phyloP scores from a whole-genome alignment of 2,329 filamentous ascomycete species.

The Monosporascus sp. region DNA sequence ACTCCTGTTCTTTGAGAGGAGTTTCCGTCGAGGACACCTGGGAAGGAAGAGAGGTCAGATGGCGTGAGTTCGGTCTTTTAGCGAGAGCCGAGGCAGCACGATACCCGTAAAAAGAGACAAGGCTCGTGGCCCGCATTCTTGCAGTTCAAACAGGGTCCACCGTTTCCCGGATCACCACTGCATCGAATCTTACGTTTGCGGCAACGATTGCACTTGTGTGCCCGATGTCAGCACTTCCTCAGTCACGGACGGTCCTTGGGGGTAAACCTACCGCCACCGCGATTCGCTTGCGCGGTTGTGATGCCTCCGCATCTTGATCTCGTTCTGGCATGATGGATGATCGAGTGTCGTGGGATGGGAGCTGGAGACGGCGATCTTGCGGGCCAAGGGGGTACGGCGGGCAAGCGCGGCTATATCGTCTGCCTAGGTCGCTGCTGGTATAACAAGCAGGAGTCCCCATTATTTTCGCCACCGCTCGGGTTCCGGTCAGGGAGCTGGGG shows the following conservation, averaged over 20 bases:
- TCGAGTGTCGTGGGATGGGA: slow-evolving; percentile 30
- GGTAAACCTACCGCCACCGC: slow-evolving; percentile 49
- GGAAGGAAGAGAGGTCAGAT: slow-evolving; percentile 8
- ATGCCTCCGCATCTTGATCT: slow-evolving; percentile 34
- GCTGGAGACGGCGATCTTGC: slow-evolving; percentile 31
- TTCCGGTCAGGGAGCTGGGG: slow-evolving; percentile 15
- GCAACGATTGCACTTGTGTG: slow-evolving; percentile 73
- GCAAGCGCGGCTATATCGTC: slow-evolving; percentile 35
- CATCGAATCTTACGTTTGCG: slow-evolving; percentile 93
- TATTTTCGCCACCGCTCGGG: slow-evolving; percentile 18
- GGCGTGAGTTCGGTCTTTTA: slow-evolving; percentile 4
- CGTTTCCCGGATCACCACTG: slow-evolving; percentile 75
- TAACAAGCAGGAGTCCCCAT: slow-evolving; percentile 40
- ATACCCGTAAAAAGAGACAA: slow-evolving; percentile 79
- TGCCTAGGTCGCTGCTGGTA: slow-evolving; percentile 27
- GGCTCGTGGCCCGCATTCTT: slow-evolving; percentile 62
- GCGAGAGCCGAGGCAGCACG: slow-evolving; percentile 4
- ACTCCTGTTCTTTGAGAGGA: slow-evolving; percentile 29
- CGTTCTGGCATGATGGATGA: slow-evolving; percentile 35
- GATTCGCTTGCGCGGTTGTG: slow-evolving; percentile 50
- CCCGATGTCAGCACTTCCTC: slow-evolving; percentile 12
- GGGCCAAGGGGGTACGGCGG: slow-evolving; percentile 31
- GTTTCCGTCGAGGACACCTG: slow-evolving; percentile 35
- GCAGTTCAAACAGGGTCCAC: slow-evolving; percentile 79
- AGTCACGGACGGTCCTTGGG: background rate